phyloP scores from a whole-genome alignment of 1,284 basidiomycete genomes.

The Amylostereum chailletii region DNA sequence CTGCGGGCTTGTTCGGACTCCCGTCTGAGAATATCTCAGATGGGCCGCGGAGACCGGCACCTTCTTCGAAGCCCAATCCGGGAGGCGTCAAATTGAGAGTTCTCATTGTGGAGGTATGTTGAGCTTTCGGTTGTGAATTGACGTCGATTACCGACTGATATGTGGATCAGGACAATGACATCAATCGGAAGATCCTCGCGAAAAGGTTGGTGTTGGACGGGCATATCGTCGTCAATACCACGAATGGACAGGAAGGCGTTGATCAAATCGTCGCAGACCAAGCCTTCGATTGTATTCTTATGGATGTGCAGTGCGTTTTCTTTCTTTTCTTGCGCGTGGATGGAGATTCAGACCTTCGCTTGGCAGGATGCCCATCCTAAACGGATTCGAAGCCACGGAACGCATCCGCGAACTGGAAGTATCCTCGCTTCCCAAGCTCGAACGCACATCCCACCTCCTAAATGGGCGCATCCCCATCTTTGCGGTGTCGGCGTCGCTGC shows the following conservation, averaged over 20 bases:
- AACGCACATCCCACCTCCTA: slow-evolving; percentile 37
- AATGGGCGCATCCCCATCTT: slow-evolving; percentile 77
- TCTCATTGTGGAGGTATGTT: slow-evolving; percentile 62
- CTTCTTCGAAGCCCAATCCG: slow-evolving; percentile 2
- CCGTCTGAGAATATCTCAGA: not conserved
- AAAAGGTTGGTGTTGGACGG: slow-evolving; percentile 65
- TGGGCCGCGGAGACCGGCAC: not conserved
- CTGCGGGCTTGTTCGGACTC: too few species aligned
- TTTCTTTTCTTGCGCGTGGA: not conserved
- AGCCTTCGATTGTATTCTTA: slow-evolving; percentile 69
- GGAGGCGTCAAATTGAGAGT: slow-evolving; percentile 38
- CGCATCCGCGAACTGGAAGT: slow-evolving; percentile 58
- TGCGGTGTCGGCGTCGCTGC: slow-evolving; percentile 75
- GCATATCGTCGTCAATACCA: slow-evolving; percentile 59
- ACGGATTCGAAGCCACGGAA: slow-evolving; percentile 68
- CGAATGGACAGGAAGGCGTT: slow-evolving; percentile 74
- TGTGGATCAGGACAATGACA: slow-evolving; percentile 54
- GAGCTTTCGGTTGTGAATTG: not conserved
- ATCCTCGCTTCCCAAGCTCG: slow-evolving; percentile 4
- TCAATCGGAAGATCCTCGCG: slow-evolving; percentile 68
- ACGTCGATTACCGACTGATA: not conserved
- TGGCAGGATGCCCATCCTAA: slow-evolving; percentile 73
- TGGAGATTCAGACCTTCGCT: not conserved
- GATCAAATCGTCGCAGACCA: slow-evolving; percentile 52
- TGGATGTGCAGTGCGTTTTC: slow-evolving; percentile 72